These are phyloP conservation scores for Raphidocelis subcapitata DNA, from an alignment of 139 green algal genomes.

Conservation along the genomic window DNA sequence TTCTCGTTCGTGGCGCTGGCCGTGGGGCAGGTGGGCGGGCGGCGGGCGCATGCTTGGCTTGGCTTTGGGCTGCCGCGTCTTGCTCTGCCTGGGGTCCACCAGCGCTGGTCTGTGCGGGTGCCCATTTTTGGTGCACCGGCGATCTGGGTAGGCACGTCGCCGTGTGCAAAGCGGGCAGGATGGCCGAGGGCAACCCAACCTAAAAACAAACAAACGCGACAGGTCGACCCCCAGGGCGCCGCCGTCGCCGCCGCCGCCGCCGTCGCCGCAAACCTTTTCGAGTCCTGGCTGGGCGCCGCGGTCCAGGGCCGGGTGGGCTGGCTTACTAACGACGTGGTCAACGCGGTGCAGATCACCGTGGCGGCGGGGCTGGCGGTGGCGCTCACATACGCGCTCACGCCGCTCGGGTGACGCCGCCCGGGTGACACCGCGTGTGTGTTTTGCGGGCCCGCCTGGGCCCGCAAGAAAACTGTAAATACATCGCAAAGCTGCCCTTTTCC, in stretches of 20 bases:
- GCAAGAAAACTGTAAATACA: too few species aligned
- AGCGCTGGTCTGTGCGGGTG: too few species aligned
- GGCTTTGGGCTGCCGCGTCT: not conserved
- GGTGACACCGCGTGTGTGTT: too few species aligned
- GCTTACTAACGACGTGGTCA: slow-evolving; percentile 97
- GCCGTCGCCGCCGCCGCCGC: slow-evolving; percentile 49
- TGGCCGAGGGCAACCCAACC: too few species aligned
- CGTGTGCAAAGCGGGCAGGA: too few species aligned
- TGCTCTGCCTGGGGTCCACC: too few species aligned
- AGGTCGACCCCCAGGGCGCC: slow-evolving; percentile 46
- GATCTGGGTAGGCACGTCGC: too few species aligned
- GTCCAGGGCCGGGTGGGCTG: slow-evolving; percentile 75
- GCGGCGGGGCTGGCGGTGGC: slow-evolving; percentile 67
- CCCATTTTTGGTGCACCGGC: too few species aligned
- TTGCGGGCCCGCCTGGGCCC: too few species aligned
- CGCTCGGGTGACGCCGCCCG: too few species aligned
- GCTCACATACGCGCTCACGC: not conserved
- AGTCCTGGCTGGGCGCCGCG: slow-evolving; percentile 88
- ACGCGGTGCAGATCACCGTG: slow-evolving; percentile 92
- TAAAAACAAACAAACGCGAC: not conserved
- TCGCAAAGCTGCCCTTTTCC: too few species aligned
- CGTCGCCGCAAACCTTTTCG: slow-evolving; percentile 82
- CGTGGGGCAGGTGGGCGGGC: slow-evolving; percentile 52
- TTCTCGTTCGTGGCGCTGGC: slow-evolving; percentile 55
- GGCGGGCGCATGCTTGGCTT: not conserved